Conservation (phyloP, 768 basidiomycete species). For the Gymnopilus junonius region DNA sequence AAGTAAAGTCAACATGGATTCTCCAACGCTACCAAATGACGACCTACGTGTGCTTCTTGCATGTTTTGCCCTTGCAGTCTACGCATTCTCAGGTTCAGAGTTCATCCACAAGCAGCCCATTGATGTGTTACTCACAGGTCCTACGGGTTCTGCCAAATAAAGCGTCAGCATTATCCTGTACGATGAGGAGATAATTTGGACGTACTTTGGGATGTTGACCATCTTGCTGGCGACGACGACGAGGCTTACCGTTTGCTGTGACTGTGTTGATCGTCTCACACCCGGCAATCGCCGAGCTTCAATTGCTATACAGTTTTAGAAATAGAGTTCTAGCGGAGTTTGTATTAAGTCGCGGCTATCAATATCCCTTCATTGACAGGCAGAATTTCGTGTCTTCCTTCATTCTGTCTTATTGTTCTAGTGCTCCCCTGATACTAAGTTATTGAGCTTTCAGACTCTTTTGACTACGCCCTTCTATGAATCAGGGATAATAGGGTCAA, state of each 20-base stretch:
- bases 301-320: conserved; percentile 41
- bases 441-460: too few relatives aligned
- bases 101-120: conserved; percentile 8
- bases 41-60: conserved; percentile 95
- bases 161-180: conserved; percentile 9
- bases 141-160: conserved; percentile 73
- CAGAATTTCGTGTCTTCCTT: not conserved
- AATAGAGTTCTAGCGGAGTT: conserved; percentile 29
- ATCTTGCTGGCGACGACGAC: conserved; percentile 61
- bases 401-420: not conserved
- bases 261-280: conserved; percentile 37
- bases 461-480: too few relatives aligned
- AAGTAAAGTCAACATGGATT: conserved; percentile 15
- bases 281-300: conserved; percentile 39
- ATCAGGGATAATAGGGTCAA: not conserved
- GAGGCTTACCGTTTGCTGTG: conserved; percentile 32
- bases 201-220: conserved; percentile 96
- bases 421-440: not conserved
- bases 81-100: not conserved
- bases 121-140: conserved; percentile 77
- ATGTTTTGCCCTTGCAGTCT: conserved; percentile 97
- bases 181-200: conserved; percentile 19
- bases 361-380: not conserved
- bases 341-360: not conserved
- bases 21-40: conserved; percentile 3